Conservation (phyloP, 139 green algal genomes). For the Picochlorum sp. region DNA sequence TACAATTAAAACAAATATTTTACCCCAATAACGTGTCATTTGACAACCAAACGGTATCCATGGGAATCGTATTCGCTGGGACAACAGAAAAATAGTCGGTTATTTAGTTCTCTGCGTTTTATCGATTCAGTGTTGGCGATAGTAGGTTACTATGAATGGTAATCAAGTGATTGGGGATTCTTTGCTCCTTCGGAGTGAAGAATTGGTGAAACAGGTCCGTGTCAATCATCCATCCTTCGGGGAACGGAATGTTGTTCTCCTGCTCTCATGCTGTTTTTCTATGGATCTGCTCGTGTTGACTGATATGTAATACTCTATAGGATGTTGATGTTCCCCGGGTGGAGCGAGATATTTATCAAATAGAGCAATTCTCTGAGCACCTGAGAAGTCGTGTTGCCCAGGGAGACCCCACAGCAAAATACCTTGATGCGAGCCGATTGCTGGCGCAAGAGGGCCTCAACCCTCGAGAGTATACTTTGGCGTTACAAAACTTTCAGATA, state of each 20-base stretch:
- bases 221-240: background rate
- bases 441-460: constrained; percentile 73
- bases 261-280: background rate
- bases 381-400: constrained; percentile 43
- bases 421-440: constrained; percentile 59
- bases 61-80: no score
- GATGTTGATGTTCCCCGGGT: constrained; percentile 57
- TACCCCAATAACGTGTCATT: no score
- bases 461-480: constrained; percentile 46
- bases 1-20: no score
- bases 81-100: no score
- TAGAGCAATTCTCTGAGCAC: constrained; percentile 57
- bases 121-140: no score
- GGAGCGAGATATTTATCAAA: constrained; percentile 59
- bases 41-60: no score
- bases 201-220: constrained; percentile 50
- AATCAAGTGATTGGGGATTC: constrained; percentile 50
- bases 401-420: constrained; percentile 41
- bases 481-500: constrained; percentile 64
- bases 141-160: background rate
- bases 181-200: constrained; percentile 52
- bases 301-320: constrained; percentile 22
- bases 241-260: background rate
- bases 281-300: background rate
- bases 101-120: no score